phyloP scores from a whole-genome alignment of 2,329 filamentous ascomycete genomes.

The Cladophialophora carrionii region DNA sequence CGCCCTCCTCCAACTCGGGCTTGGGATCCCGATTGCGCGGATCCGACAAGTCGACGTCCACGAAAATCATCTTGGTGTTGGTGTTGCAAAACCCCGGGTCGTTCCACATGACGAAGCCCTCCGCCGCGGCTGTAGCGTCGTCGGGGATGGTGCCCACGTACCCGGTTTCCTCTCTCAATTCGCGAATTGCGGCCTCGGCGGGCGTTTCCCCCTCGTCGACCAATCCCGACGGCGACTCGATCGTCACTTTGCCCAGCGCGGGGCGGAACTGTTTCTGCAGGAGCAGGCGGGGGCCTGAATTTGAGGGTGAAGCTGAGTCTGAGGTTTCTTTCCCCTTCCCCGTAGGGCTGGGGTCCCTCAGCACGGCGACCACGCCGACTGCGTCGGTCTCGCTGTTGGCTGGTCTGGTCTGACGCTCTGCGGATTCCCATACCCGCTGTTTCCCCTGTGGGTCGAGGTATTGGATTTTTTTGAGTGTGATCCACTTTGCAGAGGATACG shows the following conservation, averaged over 20 bases:
- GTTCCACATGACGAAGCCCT: slow-evolving; percentile 38
- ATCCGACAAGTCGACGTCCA: slow-evolving; percentile 69
- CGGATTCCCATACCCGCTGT: slow-evolving; percentile 51
- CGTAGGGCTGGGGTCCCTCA: slow-evolving; percentile 49
- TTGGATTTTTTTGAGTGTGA: slow-evolving; percentile 48
- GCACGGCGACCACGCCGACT: slow-evolving; percentile 61
- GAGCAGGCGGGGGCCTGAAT: slow-evolving; percentile 49
- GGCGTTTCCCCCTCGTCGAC: slow-evolving; percentile 62
- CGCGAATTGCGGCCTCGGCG: slow-evolving; percentile 59
- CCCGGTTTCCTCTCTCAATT: slow-evolving; percentile 66
- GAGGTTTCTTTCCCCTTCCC: neutral
- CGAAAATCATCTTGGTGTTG: slow-evolving; percentile 64
- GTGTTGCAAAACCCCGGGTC: slow-evolving; percentile 56
- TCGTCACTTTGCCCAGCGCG: slow-evolving; percentile 60
- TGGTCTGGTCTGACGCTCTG: slow-evolving; percentile 44
- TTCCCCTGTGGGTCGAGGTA: slow-evolving; percentile 51
- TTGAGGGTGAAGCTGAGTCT: neutral
- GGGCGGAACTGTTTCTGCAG: slow-evolving; percentile 60
- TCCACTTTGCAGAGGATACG: slow-evolving; percentile 54
- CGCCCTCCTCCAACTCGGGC: slow-evolving; percentile 74
- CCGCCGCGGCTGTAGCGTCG: slow-evolving; percentile 34
- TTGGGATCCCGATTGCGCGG: slow-evolving; percentile 68
- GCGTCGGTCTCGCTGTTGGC: slow-evolving; percentile 61
- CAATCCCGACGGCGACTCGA: slow-evolving; percentile 64
- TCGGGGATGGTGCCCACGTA: slow-evolving; percentile 55